phyloP scores from a whole-genome alignment of 2,329 filamentous ascomycete species.

The Ceratocystis diversiconidia region DNA sequence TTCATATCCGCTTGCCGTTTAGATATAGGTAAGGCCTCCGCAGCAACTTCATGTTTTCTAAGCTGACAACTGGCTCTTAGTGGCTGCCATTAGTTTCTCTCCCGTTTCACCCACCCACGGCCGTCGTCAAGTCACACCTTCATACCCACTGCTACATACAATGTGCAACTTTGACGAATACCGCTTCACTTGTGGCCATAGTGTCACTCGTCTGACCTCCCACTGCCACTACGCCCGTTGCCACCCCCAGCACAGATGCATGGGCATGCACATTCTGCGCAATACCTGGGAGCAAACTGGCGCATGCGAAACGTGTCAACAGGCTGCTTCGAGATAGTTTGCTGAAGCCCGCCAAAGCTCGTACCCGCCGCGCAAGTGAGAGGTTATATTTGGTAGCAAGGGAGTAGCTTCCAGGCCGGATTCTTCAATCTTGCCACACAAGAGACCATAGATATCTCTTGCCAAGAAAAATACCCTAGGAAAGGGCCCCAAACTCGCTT shows the following conservation, averaged over 20 bases:
- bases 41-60: no score
- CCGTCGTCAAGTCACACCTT: no score
- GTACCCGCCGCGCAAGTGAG: background rate
- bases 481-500: no score
- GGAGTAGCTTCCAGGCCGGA: background rate
- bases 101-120: no score
- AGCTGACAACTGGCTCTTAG: no score
- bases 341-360: background rate
- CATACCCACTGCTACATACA: constrained; percentile 19
- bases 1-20: no score
- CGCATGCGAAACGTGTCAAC: constrained; percentile 36
- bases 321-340: background rate
- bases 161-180: constrained; percentile 65
- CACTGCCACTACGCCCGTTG: constrained; percentile 66
- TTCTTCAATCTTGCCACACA: no score
- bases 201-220: constrained; percentile 43
- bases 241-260: constrained; percentile 55
- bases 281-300: constrained; percentile 43
- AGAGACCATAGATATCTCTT: no score
- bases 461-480: no score
- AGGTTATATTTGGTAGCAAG: background rate
- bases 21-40: no score
- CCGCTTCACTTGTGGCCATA: constrained; percentile 51
- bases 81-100: no score
- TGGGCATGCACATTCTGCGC: constrained; percentile 50